phyloP scores from a whole-genome alignment of 306 rosid species.

The Comarum palustre region DNA sequence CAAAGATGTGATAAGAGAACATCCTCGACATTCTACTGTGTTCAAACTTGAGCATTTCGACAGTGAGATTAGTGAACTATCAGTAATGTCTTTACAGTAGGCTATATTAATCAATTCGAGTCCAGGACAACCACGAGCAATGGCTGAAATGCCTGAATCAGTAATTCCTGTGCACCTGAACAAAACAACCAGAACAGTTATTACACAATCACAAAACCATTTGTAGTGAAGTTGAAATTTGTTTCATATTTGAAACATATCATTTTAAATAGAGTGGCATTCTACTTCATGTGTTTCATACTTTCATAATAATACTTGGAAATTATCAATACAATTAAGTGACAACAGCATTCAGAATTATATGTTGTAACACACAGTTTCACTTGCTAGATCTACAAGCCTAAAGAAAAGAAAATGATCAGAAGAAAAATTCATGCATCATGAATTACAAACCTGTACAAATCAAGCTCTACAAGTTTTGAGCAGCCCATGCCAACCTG shows the following conservation, averaged over 20 bases:
- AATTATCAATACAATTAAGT: not conserved
- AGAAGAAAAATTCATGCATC: constrained; percentile 6
- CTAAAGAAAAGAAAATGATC: not conserved
- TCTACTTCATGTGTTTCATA: not conserved
- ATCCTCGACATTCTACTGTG: constrained; percentile 81
- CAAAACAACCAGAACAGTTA: constrained; percentile 7
- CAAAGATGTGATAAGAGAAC: constrained; percentile 59
- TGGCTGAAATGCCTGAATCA: constrained; percentile 66
- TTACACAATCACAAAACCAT: not conserved
- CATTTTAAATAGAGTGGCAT: too few species aligned
- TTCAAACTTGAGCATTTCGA: constrained; percentile 61
- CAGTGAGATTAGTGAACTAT: constrained; percentile 51
- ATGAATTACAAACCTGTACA: constrained; percentile 64
- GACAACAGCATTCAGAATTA: not conserved
- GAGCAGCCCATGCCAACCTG: constrained; percentile 66
- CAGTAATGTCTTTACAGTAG: constrained; percentile 72
- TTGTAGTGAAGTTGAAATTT: not conserved
- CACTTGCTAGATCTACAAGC: not conserved
- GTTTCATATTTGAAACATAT: not conserved
- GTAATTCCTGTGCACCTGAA: constrained; percentile 77
- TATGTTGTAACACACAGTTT: not conserved
- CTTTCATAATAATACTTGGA: not conserved
- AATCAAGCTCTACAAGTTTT: constrained; percentile 73
- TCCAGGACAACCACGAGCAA: constrained; percentile 70
- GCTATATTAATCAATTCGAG: constrained; percentile 76